Base-by-base conservation (phyloP, 441 rosid species). In the Aquilaria agallochum region DNA sequence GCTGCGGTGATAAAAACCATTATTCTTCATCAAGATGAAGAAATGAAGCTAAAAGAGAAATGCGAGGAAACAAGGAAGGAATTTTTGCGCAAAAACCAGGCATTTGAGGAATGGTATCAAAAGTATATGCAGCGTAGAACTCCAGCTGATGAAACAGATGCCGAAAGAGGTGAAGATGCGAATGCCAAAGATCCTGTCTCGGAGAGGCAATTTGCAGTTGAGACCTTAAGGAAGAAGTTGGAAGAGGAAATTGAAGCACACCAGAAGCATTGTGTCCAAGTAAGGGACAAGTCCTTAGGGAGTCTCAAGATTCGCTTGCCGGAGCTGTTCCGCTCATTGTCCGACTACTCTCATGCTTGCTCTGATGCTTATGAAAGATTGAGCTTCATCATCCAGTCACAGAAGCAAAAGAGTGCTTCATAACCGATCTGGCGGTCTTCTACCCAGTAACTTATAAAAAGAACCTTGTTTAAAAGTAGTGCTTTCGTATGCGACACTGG, bases 241-340 rank as follows among this genome's bases (percentile, higher is more conserved):
- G 87, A 85, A 64, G 95, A 89, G 42, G 97, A 85, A 56, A 71
- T 60, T 9, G 96, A 89, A 75, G 86, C 75, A 58, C 80, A 89
- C 62, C 73, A 70, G 59, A 88, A 86, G 63, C 90, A 83, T 53
- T 84, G 99, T 75, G 66, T 84, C 73, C 97, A 88, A 72, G 97
- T 89, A 51, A 82, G 96, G 58, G 98, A 93, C 71, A 93, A 93
- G 71, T 90, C 97, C 10, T 72, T 90, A 0, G 93, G 89, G 64
- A 94, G 68, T 64, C 85, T 94, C 55, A 89, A 89, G 74, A 74
- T 79, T 7, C 87, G 92, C 11, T 62, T 94, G 78, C 96, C 97
- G 1, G 97, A 94, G 71, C 80, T 94, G 55, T 94, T 90, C 62
- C 84, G 90, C 0, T 88, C 93, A 0, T 34, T 94, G 79, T 81